phyloP scores from a whole-genome alignment of 495 filamentous ascomycete species.

The Penicillium cinerascens region DNA sequence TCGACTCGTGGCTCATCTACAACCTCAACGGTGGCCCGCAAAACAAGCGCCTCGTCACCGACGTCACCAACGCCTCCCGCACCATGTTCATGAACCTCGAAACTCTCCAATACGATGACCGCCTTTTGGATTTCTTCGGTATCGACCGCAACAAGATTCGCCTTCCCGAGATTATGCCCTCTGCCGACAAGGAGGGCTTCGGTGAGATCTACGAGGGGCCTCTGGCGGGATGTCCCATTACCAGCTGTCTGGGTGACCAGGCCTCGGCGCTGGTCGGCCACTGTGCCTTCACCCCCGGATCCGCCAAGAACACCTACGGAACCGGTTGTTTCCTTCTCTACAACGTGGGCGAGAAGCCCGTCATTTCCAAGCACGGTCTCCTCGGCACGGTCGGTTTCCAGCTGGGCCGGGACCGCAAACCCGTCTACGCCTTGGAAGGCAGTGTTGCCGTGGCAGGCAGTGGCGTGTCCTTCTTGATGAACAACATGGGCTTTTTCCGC shows the following conservation, averaged over 20 bases:
- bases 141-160: conserved; percentile 71
- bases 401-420: conserved; percentile 55
- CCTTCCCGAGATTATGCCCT: conserved; percentile 83
- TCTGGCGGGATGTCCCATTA: conserved; percentile 73
- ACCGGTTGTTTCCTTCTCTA: conserved; percentile 95
- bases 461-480: conserved; percentile 85
- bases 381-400: conserved; percentile 88
- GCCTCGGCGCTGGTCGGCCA: conserved; percentile 91
- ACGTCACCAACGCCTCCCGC: conserved; percentile 86
- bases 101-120: conserved; percentile 81
- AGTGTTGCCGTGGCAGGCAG: conserved; percentile 89
- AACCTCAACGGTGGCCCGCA: conserved; percentile 80
- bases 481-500: conserved; percentile 82
- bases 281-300: conserved; percentile 80
- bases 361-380: conserved; percentile 85
- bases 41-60: conserved; percentile 72
- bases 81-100: conserved; percentile 97
- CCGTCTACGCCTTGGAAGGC: conserved; percentile 89
- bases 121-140: conserved; percentile 76
- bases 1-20: conserved; percentile 90
- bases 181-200: conserved; percentile 73
- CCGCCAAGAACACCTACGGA: conserved; percentile 94
- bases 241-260: conserved; percentile 89
- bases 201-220: conserved; percentile 63
- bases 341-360: conserved; percentile 86